Percentiles rank a stretch among this genome's conserved stretches.
Conservation (phyloP, 2,329 filamentous ascomycete species). For the Podosphaera xanthii region DNA sequence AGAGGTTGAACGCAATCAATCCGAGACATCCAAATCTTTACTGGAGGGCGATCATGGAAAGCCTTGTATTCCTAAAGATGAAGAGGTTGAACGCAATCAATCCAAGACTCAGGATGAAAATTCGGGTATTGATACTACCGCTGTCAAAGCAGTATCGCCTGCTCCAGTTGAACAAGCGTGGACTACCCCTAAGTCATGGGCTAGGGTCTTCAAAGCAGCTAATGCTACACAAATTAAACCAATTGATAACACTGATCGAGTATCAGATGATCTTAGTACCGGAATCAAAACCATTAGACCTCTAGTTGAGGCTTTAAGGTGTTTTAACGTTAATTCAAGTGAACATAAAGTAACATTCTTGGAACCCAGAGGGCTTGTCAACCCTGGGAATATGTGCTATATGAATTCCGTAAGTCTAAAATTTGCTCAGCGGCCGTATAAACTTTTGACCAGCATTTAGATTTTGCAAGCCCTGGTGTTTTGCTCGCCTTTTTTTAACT, state of each 20-base stretch:
- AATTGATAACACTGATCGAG: slow-evolving; percentile 13
- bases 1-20: no score
- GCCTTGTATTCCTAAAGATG: no score
- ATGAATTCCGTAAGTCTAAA: slow-evolving; percentile 76
- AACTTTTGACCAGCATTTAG: slow-evolving; percentile 23
- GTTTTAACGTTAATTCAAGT: slow-evolving; percentile 39
- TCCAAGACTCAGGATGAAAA: no score
- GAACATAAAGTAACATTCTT: slow-evolving; percentile 51
- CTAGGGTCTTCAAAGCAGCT: slow-evolving; percentile 38
- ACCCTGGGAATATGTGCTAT: slow-evolving; percentile 98
- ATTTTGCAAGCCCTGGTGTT: slow-evolving; percentile 89
- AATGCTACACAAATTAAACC: slow-evolving; percentile 16
- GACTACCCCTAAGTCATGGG: slow-evolving; percentile 39
- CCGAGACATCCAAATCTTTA: slow-evolving; percentile 1
- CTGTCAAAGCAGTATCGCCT: slow-evolving; percentile 18
- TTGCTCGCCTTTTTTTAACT: slow-evolving; percentile 84
- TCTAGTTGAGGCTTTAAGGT: slow-evolving; percentile 53
- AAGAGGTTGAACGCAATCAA: no score
- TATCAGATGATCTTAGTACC: slow-evolving; percentile 21
- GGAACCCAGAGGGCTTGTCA: slow-evolving; percentile 80
- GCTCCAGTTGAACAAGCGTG: slow-evolving; percentile 17
- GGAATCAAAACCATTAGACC: slow-evolving; percentile 23
- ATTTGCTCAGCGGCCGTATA: not conserved
- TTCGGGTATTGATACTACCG: not conserved
- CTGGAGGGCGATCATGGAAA: no score